Conservation (phyloP, 129 eudicot species). For the Artemisia annua region DNA sequence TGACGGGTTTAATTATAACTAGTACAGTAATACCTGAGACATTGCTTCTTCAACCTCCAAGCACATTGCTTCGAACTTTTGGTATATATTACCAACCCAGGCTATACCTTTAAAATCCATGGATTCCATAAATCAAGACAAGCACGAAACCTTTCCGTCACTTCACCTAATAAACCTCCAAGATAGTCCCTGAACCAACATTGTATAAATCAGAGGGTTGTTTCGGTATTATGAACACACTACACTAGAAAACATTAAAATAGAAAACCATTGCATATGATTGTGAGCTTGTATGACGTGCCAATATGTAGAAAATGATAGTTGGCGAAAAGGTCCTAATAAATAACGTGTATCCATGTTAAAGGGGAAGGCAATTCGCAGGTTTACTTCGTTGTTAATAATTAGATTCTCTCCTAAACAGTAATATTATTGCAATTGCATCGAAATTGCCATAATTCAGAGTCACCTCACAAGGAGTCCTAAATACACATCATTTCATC, state of each 20-base stretch:
- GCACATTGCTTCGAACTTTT: conserved; percentile 89
- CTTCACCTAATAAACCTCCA: conserved; percentile 11
- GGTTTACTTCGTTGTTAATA: no score
- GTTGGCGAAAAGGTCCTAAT: no score
- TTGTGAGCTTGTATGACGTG: no score
- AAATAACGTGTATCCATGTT: no score
- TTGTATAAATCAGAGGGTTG: not conserved
- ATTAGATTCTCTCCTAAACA: no score
- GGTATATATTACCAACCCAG: conserved; percentile 80
- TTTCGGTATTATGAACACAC: conserved; percentile 1
- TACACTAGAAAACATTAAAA: conserved; percentile 3
- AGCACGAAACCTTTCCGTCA: not conserved
- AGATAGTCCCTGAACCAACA: conserved; percentile 16
- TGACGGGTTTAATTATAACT: not conserved
- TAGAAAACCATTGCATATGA: not conserved
- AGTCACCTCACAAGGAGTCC: no score
- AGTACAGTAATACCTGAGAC: conserved; percentile 53
- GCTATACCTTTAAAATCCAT: conserved; percentile 71
- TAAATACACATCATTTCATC: no score
- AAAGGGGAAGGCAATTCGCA: no score
- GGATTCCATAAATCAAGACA: conserved; percentile 30
- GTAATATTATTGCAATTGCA: no score
- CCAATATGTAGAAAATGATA: no score
- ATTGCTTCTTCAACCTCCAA: conserved; percentile 89
- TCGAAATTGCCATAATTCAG: no score